Evolutionary conservation across 345 rosid species (phyloP).

Genomic region (Eucalyptus curtisii): DNA sequence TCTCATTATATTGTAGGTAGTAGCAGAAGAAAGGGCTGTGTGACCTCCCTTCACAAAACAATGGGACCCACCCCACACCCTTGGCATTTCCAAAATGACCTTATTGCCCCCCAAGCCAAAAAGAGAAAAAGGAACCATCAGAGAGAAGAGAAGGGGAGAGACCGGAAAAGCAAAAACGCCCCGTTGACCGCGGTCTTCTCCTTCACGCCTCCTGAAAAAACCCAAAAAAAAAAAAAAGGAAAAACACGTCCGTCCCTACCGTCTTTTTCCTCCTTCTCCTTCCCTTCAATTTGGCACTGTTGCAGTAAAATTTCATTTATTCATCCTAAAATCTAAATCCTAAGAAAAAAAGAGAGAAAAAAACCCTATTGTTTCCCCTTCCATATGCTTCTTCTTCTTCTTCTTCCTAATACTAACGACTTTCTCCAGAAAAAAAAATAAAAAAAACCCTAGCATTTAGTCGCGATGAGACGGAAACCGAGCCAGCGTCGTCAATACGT

Average conservation of each 20-base stretch:
- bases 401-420: not conserved
- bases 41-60: not conserved
- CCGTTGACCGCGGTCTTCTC: not conserved
- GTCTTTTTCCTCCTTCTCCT: not conserved
- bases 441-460: not conserved
- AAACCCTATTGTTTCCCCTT: not conserved
- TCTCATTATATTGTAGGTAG: not conserved
- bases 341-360: not conserved
- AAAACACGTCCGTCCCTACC: not conserved
- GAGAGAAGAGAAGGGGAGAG: not conserved
- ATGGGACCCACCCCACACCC: not conserved
- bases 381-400: not conserved
- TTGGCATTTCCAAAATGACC: not conserved
- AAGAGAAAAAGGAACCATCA: not conserved
- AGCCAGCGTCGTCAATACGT: constrained; percentile 25
- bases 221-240: not conserved
- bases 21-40: not conserved
- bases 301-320: not conserved
- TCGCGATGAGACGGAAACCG: not conserved
- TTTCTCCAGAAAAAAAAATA: not conserved
- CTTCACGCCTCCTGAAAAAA: not conserved
- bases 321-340: not conserved
- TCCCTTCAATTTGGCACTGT: not conserved
- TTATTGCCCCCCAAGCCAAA: not conserved
- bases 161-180: not conserved